A percentile compares a stretch with the other conserved stretches of the same genome.
Evolutionary conservation across 345 rosid species (phyloP).

Genomic region (Camelina laxa): DNA sequence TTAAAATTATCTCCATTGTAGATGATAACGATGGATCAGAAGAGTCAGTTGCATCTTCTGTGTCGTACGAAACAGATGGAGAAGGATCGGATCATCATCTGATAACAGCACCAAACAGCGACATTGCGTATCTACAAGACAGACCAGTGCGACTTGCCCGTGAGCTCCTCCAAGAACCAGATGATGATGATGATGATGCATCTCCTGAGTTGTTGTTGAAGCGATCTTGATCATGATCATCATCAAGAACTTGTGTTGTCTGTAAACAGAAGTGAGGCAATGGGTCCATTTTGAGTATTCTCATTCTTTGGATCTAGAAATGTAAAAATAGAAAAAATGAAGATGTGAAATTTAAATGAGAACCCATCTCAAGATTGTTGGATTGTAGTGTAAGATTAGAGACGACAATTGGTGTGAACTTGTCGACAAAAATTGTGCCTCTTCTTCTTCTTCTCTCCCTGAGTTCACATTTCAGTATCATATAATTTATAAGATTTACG

Average conservation of each 20-base stretch:
- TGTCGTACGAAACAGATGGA: constrained; percentile 61
- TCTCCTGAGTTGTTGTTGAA: constrained; percentile 34
- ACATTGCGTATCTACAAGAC: constrained; percentile 68
- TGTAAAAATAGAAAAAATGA: constrained; percentile 32
- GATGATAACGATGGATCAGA: constrained; percentile 64
- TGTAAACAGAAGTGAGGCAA: constrained; percentile 25
- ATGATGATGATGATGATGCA: constrained; percentile 27
- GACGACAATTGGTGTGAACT: constrained; percentile 18
- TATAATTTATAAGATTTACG: background rate
- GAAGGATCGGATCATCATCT: constrained; percentile 78
- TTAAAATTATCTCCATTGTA: background rate
- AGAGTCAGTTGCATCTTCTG: constrained; percentile 62
- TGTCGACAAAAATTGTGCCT: constrained; percentile 18
- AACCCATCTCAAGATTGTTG: constrained; percentile 30
- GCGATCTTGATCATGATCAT: constrained; percentile 29
- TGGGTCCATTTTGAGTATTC: constrained; percentile 33
- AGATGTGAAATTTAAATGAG: constrained; percentile 11
- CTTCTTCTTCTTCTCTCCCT: background rate
- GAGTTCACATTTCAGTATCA: constrained; percentile 31
- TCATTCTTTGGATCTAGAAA: constrained; percentile 18
- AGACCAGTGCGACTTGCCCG: constrained; percentile 70
- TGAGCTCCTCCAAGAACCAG: constrained; percentile 44
- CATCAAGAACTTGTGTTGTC: constrained; percentile 17
- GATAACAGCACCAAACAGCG: constrained; percentile 67
- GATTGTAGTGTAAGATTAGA: constrained; percentile 28